Conservation (phyloP, 2,329 filamentous ascomycete genomes). For the Fusarium liriodendri region DNA sequence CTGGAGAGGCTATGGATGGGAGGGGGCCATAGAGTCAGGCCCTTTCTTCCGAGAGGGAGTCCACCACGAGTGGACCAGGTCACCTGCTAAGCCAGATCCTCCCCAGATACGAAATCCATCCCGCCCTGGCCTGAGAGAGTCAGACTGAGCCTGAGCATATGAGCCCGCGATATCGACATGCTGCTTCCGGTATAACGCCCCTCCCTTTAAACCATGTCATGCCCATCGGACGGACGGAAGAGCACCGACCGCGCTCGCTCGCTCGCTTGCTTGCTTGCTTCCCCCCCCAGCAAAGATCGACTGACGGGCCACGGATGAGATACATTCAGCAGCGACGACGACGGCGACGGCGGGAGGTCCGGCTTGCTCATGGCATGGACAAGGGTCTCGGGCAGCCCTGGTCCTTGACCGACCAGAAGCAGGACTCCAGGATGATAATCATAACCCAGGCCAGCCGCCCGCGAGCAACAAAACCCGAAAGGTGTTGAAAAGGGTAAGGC, state of each 20-base stretch:
- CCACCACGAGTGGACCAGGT: constrained; percentile 38
- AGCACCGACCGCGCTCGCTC: constrained; percentile 1
- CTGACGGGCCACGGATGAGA: constrained; percentile 42
- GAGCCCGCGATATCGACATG: constrained; percentile 35
- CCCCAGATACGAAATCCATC: constrained; percentile 41
- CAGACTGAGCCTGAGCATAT: constrained; percentile 21
- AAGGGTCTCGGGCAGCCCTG: constrained; percentile 31
- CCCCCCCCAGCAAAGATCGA: constrained; percentile 40
- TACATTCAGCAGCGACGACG: constrained; percentile 22
- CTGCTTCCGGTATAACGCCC: constrained; percentile 25
- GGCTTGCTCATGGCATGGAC: constrained; percentile 34
- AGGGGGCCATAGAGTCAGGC: constrained; percentile 26
- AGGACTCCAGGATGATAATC: constrained; percentile 29
- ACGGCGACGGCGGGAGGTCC: constrained; percentile 36
- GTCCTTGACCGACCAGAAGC: constrained; percentile 27
- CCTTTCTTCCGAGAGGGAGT: constrained; percentile 35
- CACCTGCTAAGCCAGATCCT: constrained; percentile 44
- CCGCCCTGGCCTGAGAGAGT: constrained; percentile 16
- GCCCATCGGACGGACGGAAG: constrained; percentile 16
- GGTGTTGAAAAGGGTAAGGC: constrained; percentile 20
- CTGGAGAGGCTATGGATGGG: constrained; percentile 26
- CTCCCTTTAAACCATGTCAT: constrained; percentile 5
- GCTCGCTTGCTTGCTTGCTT: neutral
- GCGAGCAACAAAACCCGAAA: constrained; percentile 22
- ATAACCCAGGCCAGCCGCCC: constrained; percentile 3